Evolutionary conservation across 139 green algal species (phyloP), one percentile per base, ranked within the genome.

Genomic region (Coccomyxa sp.): DNA sequence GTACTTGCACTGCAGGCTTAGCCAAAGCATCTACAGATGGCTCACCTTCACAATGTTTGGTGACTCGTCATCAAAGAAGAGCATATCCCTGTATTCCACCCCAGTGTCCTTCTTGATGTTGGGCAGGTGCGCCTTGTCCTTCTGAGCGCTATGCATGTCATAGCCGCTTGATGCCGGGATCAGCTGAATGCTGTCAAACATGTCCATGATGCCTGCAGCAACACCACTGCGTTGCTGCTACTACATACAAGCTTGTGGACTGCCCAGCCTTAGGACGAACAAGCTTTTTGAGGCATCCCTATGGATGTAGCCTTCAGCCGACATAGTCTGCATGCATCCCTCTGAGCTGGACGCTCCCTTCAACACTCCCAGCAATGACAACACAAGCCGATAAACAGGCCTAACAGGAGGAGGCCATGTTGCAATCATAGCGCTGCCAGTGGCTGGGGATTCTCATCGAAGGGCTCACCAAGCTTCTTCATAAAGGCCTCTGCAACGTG

Each of bases 61-160:
- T 22, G 50, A 36, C 35, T 86, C 84, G 38, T 86, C 84, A 34
- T 88, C 84, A 55, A 82, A 86, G 36, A 88, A 88, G 1, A 88
- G 71, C 81, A 88, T 87, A 22, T 77, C 50, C 3, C 0, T 39
- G 74, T 80, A 88, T 8, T 14, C 24, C 7, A 84, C 68, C 0
- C 81, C 81, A 29, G 70, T 84, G 40, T 83, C 81, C 8, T 39
- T 79, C 34, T 73, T 39, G 22, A 88, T 82, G 74, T 71, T 68
- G 6, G 81, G 81, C 8, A 87, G 76, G 55, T 88, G 84, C 0
- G 39, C 55, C 41, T 40, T 72, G 55, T 84, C 82, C 41, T 86
- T 86, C 75, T 82, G 78, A 8, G 82, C 82, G 22, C 36, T 68
- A 38, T 70, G 50, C 22, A 79, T 68, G 55, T 83, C 78, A 73